Percentiles rank a stretch among this genome's conserved stretches.
These are phyloP conservation scores for Oemleria cerasiformis DNA, from an alignment of 306 rosid species.

Conservation along the genomic window DNA sequence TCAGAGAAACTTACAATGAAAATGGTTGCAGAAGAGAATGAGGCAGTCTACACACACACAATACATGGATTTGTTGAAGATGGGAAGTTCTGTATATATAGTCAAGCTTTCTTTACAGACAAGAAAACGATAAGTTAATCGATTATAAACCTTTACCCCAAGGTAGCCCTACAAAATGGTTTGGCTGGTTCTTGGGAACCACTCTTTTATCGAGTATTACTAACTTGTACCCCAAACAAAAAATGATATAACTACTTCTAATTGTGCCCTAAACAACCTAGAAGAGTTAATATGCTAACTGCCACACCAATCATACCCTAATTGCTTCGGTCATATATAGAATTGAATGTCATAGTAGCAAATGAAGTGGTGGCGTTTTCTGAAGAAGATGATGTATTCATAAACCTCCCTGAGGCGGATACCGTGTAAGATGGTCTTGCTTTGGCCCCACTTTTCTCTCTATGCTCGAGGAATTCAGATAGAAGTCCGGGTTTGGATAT, in stretches of 20 bases:
- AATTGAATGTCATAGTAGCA: constrained; percentile 71
- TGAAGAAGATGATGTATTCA: constrained; percentile 39
- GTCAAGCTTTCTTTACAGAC: constrained; percentile 3
- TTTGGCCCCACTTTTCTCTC: constrained; percentile 23
- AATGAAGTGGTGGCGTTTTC: constrained; percentile 30
- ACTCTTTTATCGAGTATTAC: neutral
- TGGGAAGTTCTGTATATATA: neutral
- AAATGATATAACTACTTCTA: neutral
- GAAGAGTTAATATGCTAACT: neutral
- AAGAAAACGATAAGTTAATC: neutral
- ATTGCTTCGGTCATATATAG: constrained; percentile 58
- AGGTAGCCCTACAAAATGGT: neutral
- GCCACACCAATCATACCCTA: constrained; percentile 14
- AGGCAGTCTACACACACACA: neutral
- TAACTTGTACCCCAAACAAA: neutral
- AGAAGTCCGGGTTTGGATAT: constrained; percentile 67
- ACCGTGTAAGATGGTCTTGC: constrained; percentile 25
- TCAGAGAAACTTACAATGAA: neutral
- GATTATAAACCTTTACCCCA: neutral
- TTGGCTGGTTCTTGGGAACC: neutral
- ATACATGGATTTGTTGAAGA: neutral
- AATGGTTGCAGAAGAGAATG: neutral
- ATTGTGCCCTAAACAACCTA: neutral
- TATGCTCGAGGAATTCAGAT: constrained; percentile 43
- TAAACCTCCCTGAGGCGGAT: constrained; percentile 23